A percentile compares a stretch with the other conserved stretches of the same genome.
These are phyloP conservation scores for Plantago ovata DNA, from an alignment of 257 asterid species.

Conservation along the genomic window DNA sequence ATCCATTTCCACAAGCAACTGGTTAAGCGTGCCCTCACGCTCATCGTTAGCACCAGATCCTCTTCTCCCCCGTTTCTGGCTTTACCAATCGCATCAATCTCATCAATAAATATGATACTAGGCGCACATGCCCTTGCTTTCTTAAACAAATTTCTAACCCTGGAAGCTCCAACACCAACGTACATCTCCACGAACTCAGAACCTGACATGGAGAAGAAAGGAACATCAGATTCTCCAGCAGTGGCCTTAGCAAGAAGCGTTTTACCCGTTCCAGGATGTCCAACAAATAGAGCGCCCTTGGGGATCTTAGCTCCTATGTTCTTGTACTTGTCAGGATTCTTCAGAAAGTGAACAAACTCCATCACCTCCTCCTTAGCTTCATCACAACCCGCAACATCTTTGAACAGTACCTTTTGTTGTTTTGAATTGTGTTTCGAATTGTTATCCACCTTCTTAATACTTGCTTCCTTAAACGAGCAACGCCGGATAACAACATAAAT, in stretches of 20 bases:
- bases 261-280: too few species aligned
- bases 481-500: too few species aligned
- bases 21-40: conserved; percentile 84
- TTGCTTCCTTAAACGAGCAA: too few species aligned
- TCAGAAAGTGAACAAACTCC: too few species aligned
- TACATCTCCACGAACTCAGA: conserved; percentile 89
- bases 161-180: too few species aligned
- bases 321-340: conserved; percentile 87
- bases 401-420: conserved; percentile 79
- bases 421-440: too few species aligned
- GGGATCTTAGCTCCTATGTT: conserved; percentile 86
- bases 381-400: conserved; percentile 95
- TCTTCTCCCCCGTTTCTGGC: conserved; percentile 71
- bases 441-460: too few species aligned
- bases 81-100: conserved; percentile 85
- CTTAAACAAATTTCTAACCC: conserved; percentile 79
- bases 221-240: conserved; percentile 88
- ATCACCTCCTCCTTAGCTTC: conserved; percentile 95
- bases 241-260: too few species aligned
- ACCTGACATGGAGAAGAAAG: conserved; percentile 79
- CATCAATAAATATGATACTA: conserved; percentile 82
- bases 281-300: conserved; percentile 84
- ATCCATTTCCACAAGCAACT: too few species aligned
- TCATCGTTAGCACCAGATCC: conserved; percentile 57
- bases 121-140: conserved; percentile 90